Percentiles rank a stretch among this genome's conserved stretches.
Conservation (phyloP, 2,329 filamentous ascomycete genomes). For the Epichloe typhina region DNA sequence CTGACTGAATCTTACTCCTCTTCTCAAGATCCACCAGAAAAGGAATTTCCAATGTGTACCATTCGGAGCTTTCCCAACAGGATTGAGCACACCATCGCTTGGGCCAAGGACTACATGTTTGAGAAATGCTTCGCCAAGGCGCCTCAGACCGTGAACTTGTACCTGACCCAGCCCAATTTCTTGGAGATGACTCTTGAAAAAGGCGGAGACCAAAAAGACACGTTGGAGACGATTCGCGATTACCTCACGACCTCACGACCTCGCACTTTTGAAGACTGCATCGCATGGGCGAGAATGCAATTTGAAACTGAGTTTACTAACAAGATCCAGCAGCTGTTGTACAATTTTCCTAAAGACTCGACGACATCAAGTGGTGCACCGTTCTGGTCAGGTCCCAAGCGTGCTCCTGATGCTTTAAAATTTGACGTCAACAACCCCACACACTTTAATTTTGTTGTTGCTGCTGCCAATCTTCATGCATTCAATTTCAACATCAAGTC, state of each 20-base stretch:
- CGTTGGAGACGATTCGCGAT: constrained; percentile 77
- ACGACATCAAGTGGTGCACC: constrained; percentile 75
- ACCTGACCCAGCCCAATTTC: constrained; percentile 84
- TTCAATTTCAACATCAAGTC: constrained; percentile 97
- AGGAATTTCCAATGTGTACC: constrained; percentile 98
- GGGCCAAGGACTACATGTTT: constrained; percentile 84
- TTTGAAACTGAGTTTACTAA: constrained; percentile 98
- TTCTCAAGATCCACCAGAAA: constrained; percentile 93
- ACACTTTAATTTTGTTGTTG: constrained; percentile 77
- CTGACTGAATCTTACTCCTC: constrained; percentile 91
- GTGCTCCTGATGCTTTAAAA: constrained; percentile 79
- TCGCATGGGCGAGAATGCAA: constrained; percentile 83
- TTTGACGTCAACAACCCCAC: constrained; percentile 77
- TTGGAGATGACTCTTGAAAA: constrained; percentile 79
- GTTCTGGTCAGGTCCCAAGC: constrained; percentile 98
- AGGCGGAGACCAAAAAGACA: constrained; percentile 88
- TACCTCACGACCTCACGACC: constrained; percentile 88
- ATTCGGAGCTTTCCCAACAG: constrained; percentile 94
- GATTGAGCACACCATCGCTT: constrained; percentile 97
- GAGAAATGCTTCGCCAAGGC: constrained; percentile 89
- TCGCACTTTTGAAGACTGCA: constrained; percentile 86
- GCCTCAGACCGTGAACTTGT: constrained; percentile 86
- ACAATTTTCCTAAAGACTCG: constrained; percentile 94
- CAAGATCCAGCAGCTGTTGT: constrained; percentile 85
- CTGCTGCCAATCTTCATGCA: constrained; percentile 83